Evolutionary conservation across 441 rosid genomes (phyloP), one percentile per base, ranked within the genome.

Genomic region (Dalechampia spathulata): DNA sequence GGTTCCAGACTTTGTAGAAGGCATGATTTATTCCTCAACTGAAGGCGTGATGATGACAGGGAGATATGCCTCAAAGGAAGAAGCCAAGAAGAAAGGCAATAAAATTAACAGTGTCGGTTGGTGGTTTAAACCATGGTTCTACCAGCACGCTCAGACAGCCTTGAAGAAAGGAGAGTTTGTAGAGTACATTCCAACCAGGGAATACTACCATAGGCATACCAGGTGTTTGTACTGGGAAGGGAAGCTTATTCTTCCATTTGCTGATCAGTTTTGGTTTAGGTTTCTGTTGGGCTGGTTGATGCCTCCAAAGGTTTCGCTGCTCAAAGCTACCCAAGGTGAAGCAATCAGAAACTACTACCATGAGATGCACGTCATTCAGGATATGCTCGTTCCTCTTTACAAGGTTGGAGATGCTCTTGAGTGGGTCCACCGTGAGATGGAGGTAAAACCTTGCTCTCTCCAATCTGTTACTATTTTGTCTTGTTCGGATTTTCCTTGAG

Each of bases 41-140:
- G 90, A 85, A 76, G 97, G 84, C 26, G 99, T 93, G 52, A 79
- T 92, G 83, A 93, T 93, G 97, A 80, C 85, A 0, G 99, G 99
- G n/a, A 80, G 61, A 48, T 93, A 93, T 61, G 99, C 97, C 21
- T 86, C 97, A 0, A 86, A 82, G 72, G 82, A 85, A 66, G 97
- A 90, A 61, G 99, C 99, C 17, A 85, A 84, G 79, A 75, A 71
- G 80, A 90, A 84, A 69, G 99, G 99, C 7, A 93, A 84, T 62
- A 75, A 69, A 55, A 90, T 86, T 56, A 93, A 93, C 78, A 72
- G 50, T 11, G 90, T 90, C 9, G 91, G 97, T 53, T 93, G 99
- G 99, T 93, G 99, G 99, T 93, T 66, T 74, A 93, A 93, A 62
- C 81, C 96, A 22, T 93, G 99, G 99, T 93, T 93, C 77, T 93